phyloP scores from a whole-genome alignment of 257 asterid genomes.

The Galeopsis tetrahit region DNA sequence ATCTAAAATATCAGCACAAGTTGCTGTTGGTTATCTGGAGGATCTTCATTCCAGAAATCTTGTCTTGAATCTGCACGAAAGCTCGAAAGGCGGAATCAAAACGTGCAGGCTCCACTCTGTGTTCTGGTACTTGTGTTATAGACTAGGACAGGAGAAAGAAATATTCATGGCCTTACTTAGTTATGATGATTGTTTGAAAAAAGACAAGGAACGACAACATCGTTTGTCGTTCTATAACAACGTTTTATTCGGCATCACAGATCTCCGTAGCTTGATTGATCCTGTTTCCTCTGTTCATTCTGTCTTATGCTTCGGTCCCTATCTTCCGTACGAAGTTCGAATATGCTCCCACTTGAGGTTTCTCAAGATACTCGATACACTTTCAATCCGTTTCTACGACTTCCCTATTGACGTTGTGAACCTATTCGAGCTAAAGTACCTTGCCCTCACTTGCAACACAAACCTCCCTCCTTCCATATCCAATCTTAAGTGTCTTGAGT shows the following conservation, averaged over 20 bases:
- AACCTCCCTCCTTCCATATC: not conserved
- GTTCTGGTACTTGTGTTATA: not conserved
- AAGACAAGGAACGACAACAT: not conserved
- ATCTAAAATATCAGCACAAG: not conserved
- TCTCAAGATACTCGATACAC: not conserved
- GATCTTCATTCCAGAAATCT: not conserved
- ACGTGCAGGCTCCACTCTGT: not conserved
- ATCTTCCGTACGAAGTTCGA: not conserved
- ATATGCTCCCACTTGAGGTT: not conserved
- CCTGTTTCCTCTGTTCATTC: not conserved
- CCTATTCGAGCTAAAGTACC: not conserved
- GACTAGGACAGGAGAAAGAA: not conserved
- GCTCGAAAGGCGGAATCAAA: not conserved
- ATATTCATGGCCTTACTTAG: not conserved
- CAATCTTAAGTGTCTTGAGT: not conserved
- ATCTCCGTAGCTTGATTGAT: not conserved
- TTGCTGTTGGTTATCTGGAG: not conserved
- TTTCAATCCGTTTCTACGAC: constrained; percentile 4
- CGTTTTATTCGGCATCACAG: not conserved
- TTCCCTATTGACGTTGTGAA: not conserved
- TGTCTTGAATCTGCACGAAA: not conserved
- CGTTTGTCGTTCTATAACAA: not conserved
- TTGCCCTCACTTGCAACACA: not conserved
- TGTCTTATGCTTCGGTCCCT: not conserved
- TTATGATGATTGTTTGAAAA: not conserved